These are phyloP conservation scores for Botrytis aclada DNA, from an alignment of 2,329 filamentous ascomycete genomes.

Conservation along the genomic window DNA sequence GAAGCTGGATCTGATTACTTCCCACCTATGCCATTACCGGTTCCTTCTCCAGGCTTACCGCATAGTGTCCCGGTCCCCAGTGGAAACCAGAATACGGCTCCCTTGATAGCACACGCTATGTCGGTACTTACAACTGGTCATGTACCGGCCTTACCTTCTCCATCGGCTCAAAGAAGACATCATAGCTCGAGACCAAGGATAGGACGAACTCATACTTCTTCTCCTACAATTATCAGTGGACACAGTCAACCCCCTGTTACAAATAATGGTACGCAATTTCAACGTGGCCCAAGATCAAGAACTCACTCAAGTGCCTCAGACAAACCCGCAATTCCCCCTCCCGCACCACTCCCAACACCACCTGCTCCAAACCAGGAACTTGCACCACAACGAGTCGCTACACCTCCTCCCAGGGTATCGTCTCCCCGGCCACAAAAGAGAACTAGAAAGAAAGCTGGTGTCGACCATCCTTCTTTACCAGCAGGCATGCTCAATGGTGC, in stretches of 20 bases:
- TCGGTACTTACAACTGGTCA: slow-evolving; percentile 78
- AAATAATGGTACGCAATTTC: slow-evolving; percentile 35
- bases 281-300: slow-evolving; percentile 46
- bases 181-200: slow-evolving; percentile 59
- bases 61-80: slow-evolving; percentile 32
- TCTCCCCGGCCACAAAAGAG: slow-evolving; percentile 45
- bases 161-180: slow-evolving; percentile 62
- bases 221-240: slow-evolving; percentile 63
- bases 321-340: slow-evolving; percentile 40
- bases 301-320: slow-evolving; percentile 44
- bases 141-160: slow-evolving; percentile 76
- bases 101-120: slow-evolving; percentile 60
- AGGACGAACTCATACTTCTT: slow-evolving; percentile 72
- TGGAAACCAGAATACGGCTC: slow-evolving; percentile 28
- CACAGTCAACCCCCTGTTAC: slow-evolving; percentile 24
- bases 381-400: slow-evolving; percentile 39
- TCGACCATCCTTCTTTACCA: slow-evolving; percentile 48
- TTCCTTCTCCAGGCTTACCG: slow-evolving; percentile 37
- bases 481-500: slow-evolving; percentile 71
- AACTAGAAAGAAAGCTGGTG: slow-evolving; percentile 51
- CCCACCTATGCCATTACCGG: slow-evolving; percentile 58
- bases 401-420: slow-evolving; percentile 47
- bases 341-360: slow-evolving; percentile 51
- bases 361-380: slow-evolving; percentile 52
- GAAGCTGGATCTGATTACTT: slow-evolving; percentile 81